Base-by-base conservation (phyloP, 495 filamentous ascomycete genomes). In the Antarctomyces pellizariae region DNA sequence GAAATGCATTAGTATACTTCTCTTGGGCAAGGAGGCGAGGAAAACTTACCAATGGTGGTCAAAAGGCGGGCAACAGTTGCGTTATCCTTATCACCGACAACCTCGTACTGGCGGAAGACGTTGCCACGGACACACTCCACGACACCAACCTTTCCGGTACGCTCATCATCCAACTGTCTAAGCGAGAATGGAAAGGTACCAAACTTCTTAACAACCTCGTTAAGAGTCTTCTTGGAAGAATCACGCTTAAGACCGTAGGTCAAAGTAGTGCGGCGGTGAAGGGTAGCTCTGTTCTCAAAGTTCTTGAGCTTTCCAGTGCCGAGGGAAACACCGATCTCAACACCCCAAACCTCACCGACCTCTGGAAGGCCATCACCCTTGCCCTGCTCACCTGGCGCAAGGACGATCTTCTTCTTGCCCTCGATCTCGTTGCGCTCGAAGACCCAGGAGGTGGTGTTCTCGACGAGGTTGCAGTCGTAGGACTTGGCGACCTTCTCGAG, bases 371-470 rank as follows among this genome's bases (percentile, higher is more conserved):
- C 86, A 42, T 97, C 86, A 25, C 82, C 82, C 54, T 86, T 90
- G 41, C 76, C 69, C 29, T 64, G 65, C 43, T 90, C 75, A 28
- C 73, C 74, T 16, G 89, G 80, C 11, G 75, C 60, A 14, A 97
- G 54, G 28, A 97, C 86, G 45, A 97, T 89, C 67, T 91, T 93
- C 70, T 97, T 97, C 58, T 75, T 75, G 32, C 73, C 75, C 56
- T 97, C 86, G 37, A 97, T 97, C 47, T 95, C 86, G 49, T 95
- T 91, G 44, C 75, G 74, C 37, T 77, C 78, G 44, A 95, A 93
- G 19, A 76, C 50, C 80, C 84, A 95, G 44, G 75, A 82, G 24
- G 86, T 97, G 24, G 86, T 97, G 57, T 79, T 86, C 62, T 97
- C 89, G 26, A 97, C 78, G 20, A 97, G 52, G 36, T 71, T 91